Conservation (phyloP, 305 asterid species). For the Rubia balearica region DNA sequence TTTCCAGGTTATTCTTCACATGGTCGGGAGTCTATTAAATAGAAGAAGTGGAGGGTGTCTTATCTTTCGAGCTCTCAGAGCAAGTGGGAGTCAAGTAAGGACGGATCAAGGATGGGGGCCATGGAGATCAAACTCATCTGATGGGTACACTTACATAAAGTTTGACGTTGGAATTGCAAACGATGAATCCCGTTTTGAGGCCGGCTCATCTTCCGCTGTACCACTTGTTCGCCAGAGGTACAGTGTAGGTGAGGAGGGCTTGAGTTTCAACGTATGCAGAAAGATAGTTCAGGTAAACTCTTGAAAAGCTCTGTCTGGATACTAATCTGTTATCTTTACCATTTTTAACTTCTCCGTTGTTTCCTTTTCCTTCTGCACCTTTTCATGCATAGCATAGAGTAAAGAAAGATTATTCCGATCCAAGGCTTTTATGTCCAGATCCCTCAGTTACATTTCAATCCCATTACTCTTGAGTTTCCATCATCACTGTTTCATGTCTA, state of each 20-base stretch:
- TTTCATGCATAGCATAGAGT: too few species aligned
- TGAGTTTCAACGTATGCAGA: conserved; percentile 79
- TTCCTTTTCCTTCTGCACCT: too few species aligned
- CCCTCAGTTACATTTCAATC: background rate
- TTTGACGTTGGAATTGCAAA: conserved; percentile 52
- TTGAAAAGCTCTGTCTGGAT: background rate
- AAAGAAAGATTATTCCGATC: too few species aligned
- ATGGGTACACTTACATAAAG: conserved; percentile 43
- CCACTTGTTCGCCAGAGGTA: conserved; percentile 33
- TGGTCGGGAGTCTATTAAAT: conserved; percentile 70
- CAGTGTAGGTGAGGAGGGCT: conserved; percentile 50
- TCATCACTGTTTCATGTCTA: background rate
- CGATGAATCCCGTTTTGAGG: conserved; percentile 27
- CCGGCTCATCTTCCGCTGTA: conserved; percentile 22
- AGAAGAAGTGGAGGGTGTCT: conserved; percentile 52
- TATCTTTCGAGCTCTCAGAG: conserved; percentile 42
- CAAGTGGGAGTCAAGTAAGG: conserved; percentile 45
- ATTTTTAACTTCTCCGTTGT: background rate
- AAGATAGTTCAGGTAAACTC: conserved; percentile 75
- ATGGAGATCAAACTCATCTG: conserved; percentile 50
- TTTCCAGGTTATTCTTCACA: conserved; percentile 80
- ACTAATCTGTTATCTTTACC: background rate
- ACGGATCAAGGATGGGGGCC: conserved; percentile 58
- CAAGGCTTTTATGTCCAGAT: background rate
- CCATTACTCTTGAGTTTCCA: background rate